Percentiles rank a stretch among this genome's conserved stretches.
phyloP scores from a whole-genome alignment of 2,329 filamentous ascomycete genomes.

The Diaporthe eres region DNA sequence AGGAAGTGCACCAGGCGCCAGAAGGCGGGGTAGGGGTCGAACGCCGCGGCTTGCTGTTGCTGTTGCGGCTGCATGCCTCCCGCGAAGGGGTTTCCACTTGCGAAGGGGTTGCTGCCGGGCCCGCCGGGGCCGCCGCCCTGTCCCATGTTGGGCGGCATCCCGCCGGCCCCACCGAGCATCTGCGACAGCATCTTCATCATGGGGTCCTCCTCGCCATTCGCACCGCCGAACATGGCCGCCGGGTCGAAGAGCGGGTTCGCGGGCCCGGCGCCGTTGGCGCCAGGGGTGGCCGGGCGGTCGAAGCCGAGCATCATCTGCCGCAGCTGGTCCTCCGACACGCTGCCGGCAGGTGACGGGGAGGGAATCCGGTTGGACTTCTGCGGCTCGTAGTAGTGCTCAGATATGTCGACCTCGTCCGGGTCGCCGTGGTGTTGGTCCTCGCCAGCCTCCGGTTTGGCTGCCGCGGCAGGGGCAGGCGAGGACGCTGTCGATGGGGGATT shows the following conservation, averaged over 20 bases:
- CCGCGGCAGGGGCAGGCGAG: slow-evolving; percentile 51
- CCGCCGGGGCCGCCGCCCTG: slow-evolving; percentile 52
- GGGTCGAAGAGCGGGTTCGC: slow-evolving; percentile 52
- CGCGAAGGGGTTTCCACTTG: slow-evolving; percentile 50
- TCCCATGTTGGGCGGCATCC: slow-evolving; percentile 43
- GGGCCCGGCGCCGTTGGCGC: slow-evolving; percentile 40
- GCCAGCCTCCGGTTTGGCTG: slow-evolving; percentile 51
- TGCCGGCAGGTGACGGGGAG: slow-evolving; percentile 39
- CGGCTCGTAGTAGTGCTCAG: slow-evolving; percentile 78
- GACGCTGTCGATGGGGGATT: slow-evolving; percentile 48
- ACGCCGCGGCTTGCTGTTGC: slow-evolving; percentile 50
- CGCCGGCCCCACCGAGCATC: slow-evolving; percentile 67
- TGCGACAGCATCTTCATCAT: slow-evolving; percentile 84
- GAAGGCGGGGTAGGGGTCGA: slow-evolving; percentile 61
- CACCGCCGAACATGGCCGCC: slow-evolving; percentile 42
- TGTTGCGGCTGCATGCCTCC: slow-evolving; percentile 55
- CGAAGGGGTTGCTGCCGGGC: slow-evolving; percentile 49
- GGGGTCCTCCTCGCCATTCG: slow-evolving; percentile 66
- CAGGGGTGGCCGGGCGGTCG: slow-evolving; percentile 54
- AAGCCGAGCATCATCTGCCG: slow-evolving; percentile 76
- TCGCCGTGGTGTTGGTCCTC: slow-evolving; percentile 64
- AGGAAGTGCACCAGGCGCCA: slow-evolving; percentile 83
- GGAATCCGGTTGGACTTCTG: slow-evolving; percentile 58
- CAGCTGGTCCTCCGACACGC: slow-evolving; percentile 70
- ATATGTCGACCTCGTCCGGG: slow-evolving; percentile 84